Evolutionary conservation across 768 basidiomycete genomes (phyloP).

Genomic region (Phanerochaete carnosa): DNA sequence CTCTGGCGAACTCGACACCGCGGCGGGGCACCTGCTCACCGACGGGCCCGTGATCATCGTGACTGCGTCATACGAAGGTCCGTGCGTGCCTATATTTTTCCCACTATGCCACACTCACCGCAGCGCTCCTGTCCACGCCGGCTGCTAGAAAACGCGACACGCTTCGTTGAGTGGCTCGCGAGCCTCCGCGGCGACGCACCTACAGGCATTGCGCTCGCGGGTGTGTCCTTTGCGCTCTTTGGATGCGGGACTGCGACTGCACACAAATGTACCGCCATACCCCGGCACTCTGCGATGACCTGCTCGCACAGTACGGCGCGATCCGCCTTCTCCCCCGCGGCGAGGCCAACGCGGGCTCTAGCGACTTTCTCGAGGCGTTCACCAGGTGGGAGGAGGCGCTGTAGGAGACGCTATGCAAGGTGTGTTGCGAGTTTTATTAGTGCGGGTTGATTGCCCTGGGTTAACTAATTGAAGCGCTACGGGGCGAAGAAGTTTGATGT

Average conservation of each 20-base stretch:
- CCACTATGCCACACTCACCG: background rate
- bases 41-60: conserved; percentile 44
- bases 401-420: conserved; percentile 35
- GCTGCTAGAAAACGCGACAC: conserved; percentile 47
- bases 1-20: conserved; percentile 40
- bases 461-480: background rate
- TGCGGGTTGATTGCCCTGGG: conserved; percentile 14
- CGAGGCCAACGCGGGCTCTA: conserved; percentile 38
- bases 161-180: conserved; percentile 42
- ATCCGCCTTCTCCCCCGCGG: conserved; percentile 36
- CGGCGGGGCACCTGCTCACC: conserved; percentile 32
- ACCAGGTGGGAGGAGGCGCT: conserved; percentile 39
- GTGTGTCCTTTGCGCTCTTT: conserved; percentile 41
- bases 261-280: conserved; percentile 43
- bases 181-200: conserved; percentile 22
- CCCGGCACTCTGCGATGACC: conserved; percentile 36
- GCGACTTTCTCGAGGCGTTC: conserved; percentile 42
- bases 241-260: conserved; percentile 51
- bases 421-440: conserved; percentile 23
- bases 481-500: background rate
- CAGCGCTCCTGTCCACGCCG: conserved; percentile 18
- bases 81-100: background rate
- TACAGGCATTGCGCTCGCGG: conserved; percentile 27
- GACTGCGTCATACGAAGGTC: conserved; percentile 46
- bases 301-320: conserved; percentile 32